These are phyloP conservation scores for Capronia americana DNA, from an alignment of 2,329 filamentous ascomycete genomes.

Conservation along the genomic window DNA sequence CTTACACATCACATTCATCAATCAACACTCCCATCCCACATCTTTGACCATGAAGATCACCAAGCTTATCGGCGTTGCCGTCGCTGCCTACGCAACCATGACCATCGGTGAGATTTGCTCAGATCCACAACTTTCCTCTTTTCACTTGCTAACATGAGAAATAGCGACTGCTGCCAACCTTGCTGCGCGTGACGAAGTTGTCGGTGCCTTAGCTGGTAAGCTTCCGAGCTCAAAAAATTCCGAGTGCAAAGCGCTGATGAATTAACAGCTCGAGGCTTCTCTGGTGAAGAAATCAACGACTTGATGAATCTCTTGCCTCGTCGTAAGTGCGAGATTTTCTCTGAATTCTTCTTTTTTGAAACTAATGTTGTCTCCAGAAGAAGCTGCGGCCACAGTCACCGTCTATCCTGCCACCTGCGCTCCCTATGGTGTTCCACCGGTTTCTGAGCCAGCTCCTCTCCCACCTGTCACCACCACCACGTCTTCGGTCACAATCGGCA, in stretches of 20 bases:
- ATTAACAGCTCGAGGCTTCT: conserved; percentile 26
- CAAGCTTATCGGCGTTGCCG: conserved; percentile 23
- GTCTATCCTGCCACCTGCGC: conserved; percentile 23
- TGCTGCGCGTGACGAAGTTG: conserved; percentile 13
- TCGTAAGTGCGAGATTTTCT: conserved; percentile 28
- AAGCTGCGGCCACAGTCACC: conserved; percentile 18
- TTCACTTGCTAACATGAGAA: conserved; percentile 22
- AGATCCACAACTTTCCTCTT: not conserved
- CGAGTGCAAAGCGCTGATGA: conserved; percentile 11
- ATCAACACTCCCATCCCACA: conserved; percentile 19
- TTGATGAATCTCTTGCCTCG: conserved; percentile 35
- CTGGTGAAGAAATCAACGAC: conserved; percentile 24
- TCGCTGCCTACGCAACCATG: conserved; percentile 22
- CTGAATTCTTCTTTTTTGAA: conserved; percentile 2
- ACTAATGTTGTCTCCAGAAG: conserved; percentile 27
- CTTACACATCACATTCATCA: conserved; percentile 35
- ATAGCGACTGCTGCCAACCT: conserved; percentile 20
- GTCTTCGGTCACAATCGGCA: conserved; percentile 19
- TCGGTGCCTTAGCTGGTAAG: conserved; percentile 31
- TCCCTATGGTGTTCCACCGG: conserved; percentile 8
- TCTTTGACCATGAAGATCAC: conserved; percentile 38
- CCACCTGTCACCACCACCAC: conserved; percentile 20
- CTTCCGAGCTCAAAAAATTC: conserved; percentile 3
- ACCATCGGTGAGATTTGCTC: conserved; percentile 25
- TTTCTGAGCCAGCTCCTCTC: conserved; percentile 7